Evolutionary conservation across 768 basidiomycete genomes (phyloP), one percentile per base, ranked within the genome.

Genomic region (Xerocomellus chrysenteron): DNA sequence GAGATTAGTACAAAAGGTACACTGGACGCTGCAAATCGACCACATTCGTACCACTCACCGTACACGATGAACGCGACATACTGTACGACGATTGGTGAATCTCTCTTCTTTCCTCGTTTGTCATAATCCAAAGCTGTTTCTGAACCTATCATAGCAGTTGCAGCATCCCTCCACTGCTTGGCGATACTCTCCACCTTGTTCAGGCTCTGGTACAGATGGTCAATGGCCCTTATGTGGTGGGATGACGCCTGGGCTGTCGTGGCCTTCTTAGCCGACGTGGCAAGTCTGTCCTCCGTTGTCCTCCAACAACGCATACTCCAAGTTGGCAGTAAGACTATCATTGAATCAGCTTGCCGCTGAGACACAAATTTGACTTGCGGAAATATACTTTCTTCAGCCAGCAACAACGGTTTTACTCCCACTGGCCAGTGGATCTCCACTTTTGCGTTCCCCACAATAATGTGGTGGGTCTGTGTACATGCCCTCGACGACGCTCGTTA

Each of bases 151-250:
- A 26, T 14, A 62, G 61, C 54, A 10, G 37, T 55, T 37, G 36
- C 47, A 8, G 30, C 32, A 7, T 30, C 52, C 33, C 43, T 62
- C 26, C 53, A 59, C 24, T 19, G 52, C 9, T 14, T 44, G 39
- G 61, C 62, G 11, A 54, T 56, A 14, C 19, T 54, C 19, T 51
- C 35, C 9, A 64, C 61, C 14, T n/a, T 54, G 21, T 64, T 64
- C 21, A 58, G 63, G 43, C 54, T 65, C 14, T 55, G 47, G 52
- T 61, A 64, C 40, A 48, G 63, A 51, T 59, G 52, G 55, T 36
- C 39, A 14, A 46, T 44, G 17, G 33, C 28, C 13, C 50, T 19
- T n/a, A 26, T 64, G 44, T 64, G 63, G 63, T 64, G 63, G 63
- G 63, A 64, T 21, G 62, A 64, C 17, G 45, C 47, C 16, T 55